A percentile compares a stretch with the other conserved stretches of the same genome.
phyloP scores from a whole-genome alignment of 1,284 basidiomycete genomes.

The Phellinidium pouzarii region DNA sequence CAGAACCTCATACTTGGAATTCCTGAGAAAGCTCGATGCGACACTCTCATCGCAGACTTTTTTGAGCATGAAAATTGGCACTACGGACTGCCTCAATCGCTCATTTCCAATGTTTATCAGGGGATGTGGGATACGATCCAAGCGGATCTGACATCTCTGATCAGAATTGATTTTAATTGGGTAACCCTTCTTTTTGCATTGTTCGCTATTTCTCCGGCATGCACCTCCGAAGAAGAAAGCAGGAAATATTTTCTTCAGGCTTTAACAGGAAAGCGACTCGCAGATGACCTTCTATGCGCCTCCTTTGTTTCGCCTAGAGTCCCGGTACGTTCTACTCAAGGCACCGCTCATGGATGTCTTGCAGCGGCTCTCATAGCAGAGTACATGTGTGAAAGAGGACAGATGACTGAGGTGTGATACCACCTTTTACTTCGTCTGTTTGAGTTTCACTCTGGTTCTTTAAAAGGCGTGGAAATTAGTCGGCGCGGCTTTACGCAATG shows the following conservation, averaged over 20 bases:
- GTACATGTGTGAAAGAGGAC: conserved; percentile 41
- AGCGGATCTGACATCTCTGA: conserved; percentile 26
- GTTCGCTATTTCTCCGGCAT: conserved; percentile 34
- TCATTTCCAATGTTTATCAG: conserved; percentile 36
- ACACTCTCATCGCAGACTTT: conserved; percentile 33
- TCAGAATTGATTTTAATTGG: conserved; percentile 42
- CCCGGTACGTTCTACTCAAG: conserved; percentile 30
- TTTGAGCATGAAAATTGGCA: conserved; percentile 44
- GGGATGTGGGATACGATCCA: conserved; percentile 42
- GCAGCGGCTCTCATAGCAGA: conserved; percentile 39
- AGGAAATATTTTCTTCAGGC: conserved; percentile 39
- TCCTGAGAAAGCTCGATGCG: conserved; percentile 31
- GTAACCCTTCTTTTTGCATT: conserved; percentile 42
- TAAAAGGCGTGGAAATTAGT: conserved; percentile 44
- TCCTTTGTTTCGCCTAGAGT: conserved; percentile 25
- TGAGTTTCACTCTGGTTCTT: neutral
- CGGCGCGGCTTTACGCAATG: conserved; percentile 38
- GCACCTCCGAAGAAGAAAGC: conserved; percentile 23
- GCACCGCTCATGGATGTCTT: conserved; percentile 42
- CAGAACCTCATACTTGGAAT: conserved; percentile 33
- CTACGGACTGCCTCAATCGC: conserved; percentile 42
- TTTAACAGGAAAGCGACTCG: conserved; percentile 38
- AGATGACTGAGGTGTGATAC: conserved; percentile 36
- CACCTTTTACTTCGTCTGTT: neutral
- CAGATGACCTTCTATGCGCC: conserved; percentile 39